Evolutionary conservation across 805 yeast species (phyloP), one percentile per base, ranked within the genome.

Genomic region (Starmera dryadoides): DNA sequence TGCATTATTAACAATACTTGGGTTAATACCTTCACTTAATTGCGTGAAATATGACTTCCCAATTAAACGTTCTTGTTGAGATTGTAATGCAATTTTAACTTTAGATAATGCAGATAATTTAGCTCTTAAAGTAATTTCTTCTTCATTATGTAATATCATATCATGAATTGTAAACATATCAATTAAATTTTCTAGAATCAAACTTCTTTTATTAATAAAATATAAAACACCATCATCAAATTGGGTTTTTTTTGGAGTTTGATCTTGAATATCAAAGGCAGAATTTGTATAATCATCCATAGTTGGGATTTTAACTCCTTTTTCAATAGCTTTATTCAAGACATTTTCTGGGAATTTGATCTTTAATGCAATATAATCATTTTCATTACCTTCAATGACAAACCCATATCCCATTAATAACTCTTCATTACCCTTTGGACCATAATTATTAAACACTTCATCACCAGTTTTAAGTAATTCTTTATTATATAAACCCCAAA

Each of bases 391-490:
- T 37, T 41, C 50, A 36, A 45, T 48, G 38, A 73, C 72, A 58
- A 81, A 89, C 6, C 86, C 95, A 56, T 88, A 89, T 0, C 91
- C 95, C 55, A 82, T 62, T 5, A 88, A 60, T 15, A 88, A 60
- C 56, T 88, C 96, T 48, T 87, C 95, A 52, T 88, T 88, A 2
- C 95, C 89, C 55, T 89, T 89, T 22, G 83, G 81, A 2, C 96
- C 97, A 56, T 88, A 88, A 59, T 88, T 88, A 54, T 89, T 88
- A 55, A 62, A 81, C 1, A 89, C 46, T 53, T 86, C 83, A 1
- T 61, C 56, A 1, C 62, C 63, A 4, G 42, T 46, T 4, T 40
- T 18, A 9, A 36, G 28, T 3, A 35, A 20, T 11, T 48, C 54
- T 18, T 36, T 20, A 30, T 42, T 52, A 12, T 41, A 44, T 33